phyloP scores from a whole-genome alignment of 2,329 filamentous ascomycete species.

The Emergomyces pasteurianus region DNA sequence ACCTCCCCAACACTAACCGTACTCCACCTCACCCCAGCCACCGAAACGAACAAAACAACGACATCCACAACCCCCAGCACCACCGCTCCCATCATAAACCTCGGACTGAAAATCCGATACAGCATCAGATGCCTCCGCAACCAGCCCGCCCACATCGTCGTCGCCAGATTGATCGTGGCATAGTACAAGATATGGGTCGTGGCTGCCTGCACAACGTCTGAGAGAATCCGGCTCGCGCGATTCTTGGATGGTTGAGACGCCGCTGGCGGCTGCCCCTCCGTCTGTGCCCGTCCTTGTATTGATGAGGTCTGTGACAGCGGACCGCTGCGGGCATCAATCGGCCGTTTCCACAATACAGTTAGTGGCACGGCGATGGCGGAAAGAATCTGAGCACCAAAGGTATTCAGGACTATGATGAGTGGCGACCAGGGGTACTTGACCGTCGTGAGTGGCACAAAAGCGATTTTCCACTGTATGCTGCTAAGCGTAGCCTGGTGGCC shows the following conservation, averaged over 20 bases:
- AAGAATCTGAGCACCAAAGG: slow-evolving; percentile 78
- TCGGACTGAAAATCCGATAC: slow-evolving; percentile 81
- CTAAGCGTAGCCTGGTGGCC: slow-evolving; percentile 83
- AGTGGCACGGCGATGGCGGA: slow-evolving; percentile 70
- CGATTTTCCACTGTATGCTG: slow-evolving; percentile 90
- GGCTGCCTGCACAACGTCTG: slow-evolving; percentile 57
- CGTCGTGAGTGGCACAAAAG: slow-evolving; percentile 75
- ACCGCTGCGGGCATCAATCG: slow-evolving; percentile 47
- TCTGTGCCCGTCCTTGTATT: slow-evolving; percentile 4
- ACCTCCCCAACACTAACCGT: slow-evolving; percentile 70
- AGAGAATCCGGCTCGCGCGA: slow-evolving; percentile 41
- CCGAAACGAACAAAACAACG: slow-evolving; percentile 55
- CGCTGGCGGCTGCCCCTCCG: too few species aligned
- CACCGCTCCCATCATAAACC: slow-evolving; percentile 72
- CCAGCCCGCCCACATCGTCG: slow-evolving; percentile 81
- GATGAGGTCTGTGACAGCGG: not conserved
- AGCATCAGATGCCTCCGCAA: slow-evolving; percentile 89
- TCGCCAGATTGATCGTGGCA: slow-evolving; percentile 69
- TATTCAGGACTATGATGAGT: slow-evolving; percentile 69
- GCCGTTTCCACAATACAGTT: slow-evolving; percentile 77
- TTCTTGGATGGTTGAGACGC: slow-evolving; percentile 9
- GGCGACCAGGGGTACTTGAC: slow-evolving; percentile 86
- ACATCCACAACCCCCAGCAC: slow-evolving; percentile 67
- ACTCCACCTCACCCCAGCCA: slow-evolving; percentile 64
- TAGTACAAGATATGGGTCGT: slow-evolving; percentile 71